Conservation (phyloP, 2,329 filamentous ascomycete species). For the Zasmidium angulare region DNA sequence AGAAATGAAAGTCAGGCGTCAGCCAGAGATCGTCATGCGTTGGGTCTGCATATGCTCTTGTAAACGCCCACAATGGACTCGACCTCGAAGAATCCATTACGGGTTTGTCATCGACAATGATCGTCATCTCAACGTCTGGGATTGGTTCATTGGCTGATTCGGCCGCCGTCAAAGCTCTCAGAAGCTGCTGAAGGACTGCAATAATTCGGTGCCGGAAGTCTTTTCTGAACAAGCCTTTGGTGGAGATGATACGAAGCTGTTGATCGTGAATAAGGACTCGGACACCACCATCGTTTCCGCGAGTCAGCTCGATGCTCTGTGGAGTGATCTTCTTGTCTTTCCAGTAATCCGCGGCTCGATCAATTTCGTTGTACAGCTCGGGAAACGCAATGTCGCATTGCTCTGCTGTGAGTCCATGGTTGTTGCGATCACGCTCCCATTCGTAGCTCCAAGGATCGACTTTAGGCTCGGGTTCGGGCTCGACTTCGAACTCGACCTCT, state of each 20-base stretch:
- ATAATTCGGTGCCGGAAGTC: slow-evolving; percentile 27
- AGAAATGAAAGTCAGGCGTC: slow-evolving; percentile 25
- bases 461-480: background rate
- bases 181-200: slow-evolving; percentile 32
- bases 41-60: slow-evolving; percentile 14
- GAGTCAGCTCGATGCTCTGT: slow-evolving; percentile 13
- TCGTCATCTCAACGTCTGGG: slow-evolving; percentile 21
- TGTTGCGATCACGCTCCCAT: slow-evolving; percentile 26
- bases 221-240: slow-evolving; percentile 23
- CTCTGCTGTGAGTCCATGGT: slow-evolving; percentile 28
- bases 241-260: slow-evolving; percentile 22
- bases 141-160: slow-evolving; percentile 19
- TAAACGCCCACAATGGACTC: slow-evolving; percentile 16
- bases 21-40: slow-evolving; percentile 25
- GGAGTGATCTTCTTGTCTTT: slow-evolving; percentile 10
- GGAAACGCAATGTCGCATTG: slow-evolving; percentile 36
- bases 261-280: slow-evolving; percentile 20
- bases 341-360: slow-evolving; percentile 27
- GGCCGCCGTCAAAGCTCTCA: slow-evolving; percentile 19
- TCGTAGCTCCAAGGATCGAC: slow-evolving; percentile 19
- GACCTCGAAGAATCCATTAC: slow-evolving; percentile 10
- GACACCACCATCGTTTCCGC: slow-evolving; percentile 42
- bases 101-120: slow-evolving; percentile 22
- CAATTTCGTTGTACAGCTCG: slow-evolving; percentile 32
- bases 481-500: background rate